Evolutionary conservation across 1,139 yeast genomes (phyloP), one percentile per base, ranked within the genome.

Genomic region (Geotrichum phurueaensis): DNA sequence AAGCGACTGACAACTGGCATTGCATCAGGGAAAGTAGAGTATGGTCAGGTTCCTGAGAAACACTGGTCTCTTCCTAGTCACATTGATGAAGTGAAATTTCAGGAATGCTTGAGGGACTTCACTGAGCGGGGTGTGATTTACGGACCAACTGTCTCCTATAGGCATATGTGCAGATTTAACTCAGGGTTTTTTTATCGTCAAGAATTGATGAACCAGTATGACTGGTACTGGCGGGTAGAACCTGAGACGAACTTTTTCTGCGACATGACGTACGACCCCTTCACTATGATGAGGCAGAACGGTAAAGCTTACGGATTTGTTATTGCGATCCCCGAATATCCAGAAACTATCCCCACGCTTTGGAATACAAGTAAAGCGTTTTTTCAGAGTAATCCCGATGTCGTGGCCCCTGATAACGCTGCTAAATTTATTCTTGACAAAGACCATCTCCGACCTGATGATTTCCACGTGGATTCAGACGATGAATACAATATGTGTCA

Each of bases 191-290:
- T 92, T 73, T 90, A 82, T 74, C 81, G 85, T 63, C 96, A 91
- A 68, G 83, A 84, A 48, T 74, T 90, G 51, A 78, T 91, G 63
- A 72, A 76, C 51, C 76, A 84, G 59, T 85, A 87, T 69, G 90
- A 89, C 64, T 92, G 89, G 82, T 92, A 92, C 76, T 91, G 96
- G 85, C 78, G 99, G 62, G 96, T 92, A 2, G 99, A 92, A 72
- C 98, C 99, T 0, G 84, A 86, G 62, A 94, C 92, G 45, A 84
- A 89, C 66, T 90, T 89, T 72, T 88, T 78, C 71, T 91, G 97
- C 73, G 97, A 91, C 65, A 74, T 73, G 64, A 58, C 65, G 18
- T 75, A 75, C 79, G 84, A 96, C 80, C 97, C 98, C n/a, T 94
- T 94, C 71, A 77, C 83, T 51, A 83, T 88, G 60, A 81, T 94